phyloP scores from a whole-genome alignment of 2,329 filamentous ascomycete species.

The Hypoxylon sp. region DNA sequence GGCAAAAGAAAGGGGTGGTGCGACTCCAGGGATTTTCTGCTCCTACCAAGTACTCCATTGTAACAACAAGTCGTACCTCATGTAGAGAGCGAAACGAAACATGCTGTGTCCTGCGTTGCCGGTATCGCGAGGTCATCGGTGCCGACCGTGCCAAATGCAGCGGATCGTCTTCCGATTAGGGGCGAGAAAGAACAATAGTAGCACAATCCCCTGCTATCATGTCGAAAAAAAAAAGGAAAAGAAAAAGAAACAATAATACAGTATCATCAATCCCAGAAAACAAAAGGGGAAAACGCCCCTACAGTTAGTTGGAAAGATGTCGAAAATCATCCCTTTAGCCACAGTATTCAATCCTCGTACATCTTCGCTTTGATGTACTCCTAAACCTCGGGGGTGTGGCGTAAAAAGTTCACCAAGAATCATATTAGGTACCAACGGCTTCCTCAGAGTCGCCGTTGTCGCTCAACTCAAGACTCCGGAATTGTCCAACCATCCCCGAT shows the following conservation, averaged over 20 bases:
- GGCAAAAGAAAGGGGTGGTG: too few species aligned
- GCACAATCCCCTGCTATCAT: not conserved
- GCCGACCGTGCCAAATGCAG: not conserved
- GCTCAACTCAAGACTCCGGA: not conserved
- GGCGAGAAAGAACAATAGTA: not conserved
- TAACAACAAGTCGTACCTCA: not conserved
- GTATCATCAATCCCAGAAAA: too few species aligned
- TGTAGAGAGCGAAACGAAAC: not conserved
- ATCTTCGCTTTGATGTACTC: not conserved
- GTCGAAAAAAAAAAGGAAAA: not conserved
- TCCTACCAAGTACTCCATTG: not conserved
- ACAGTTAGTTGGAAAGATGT: not conserved
- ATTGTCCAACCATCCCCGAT: not conserved
- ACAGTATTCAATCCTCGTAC: conserved; percentile 1
- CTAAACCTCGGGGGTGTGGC: not conserved
- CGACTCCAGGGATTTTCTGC: too few species aligned
- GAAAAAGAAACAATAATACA: too few species aligned
- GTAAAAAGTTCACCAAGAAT: not conserved
- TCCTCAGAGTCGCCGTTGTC: not conserved
- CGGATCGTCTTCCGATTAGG: not conserved
- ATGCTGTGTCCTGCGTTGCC: not conserved
- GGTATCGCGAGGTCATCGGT: not conserved
- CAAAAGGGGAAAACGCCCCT: not conserved
- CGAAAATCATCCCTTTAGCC: not conserved
- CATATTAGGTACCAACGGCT: not conserved